A percentile compares a stretch with the other conserved stretches of the same genome.
Evolutionary conservation across 768 basidiomycete species (phyloP).

Genomic region (Russula foetens): DNA sequence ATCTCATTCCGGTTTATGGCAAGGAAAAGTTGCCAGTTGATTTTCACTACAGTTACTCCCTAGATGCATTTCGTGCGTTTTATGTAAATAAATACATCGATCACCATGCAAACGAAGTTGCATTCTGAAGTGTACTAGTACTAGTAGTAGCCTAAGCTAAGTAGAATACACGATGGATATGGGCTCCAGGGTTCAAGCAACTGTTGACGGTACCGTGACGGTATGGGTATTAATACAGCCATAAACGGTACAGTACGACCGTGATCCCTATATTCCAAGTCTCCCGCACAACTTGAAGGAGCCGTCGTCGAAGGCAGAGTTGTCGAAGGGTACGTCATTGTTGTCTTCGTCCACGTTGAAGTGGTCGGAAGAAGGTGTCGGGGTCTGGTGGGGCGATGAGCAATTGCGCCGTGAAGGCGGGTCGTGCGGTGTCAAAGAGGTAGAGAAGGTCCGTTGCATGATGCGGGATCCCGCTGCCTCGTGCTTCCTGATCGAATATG

Average conservation of each 20-base stretch:
- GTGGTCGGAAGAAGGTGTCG: slow-evolving; percentile 27
- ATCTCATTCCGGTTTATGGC: neutral
- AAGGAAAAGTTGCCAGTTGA: neutral
- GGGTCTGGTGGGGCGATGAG: slow-evolving; percentile 22
- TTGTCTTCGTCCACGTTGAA: slow-evolving; percentile 18
- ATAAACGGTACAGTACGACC: no score
- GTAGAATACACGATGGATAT: no score
- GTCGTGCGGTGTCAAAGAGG: slow-evolving; percentile 67
- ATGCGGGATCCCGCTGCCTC: slow-evolving; percentile 53
- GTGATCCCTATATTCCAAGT: no score
- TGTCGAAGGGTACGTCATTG: slow-evolving; percentile 31
- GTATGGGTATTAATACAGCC: no score
- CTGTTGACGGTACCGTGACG: no score
- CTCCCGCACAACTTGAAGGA: no score
- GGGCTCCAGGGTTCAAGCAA: no score
- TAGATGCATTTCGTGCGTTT: slow-evolving; percentile 22
- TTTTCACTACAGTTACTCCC: slow-evolving; percentile 12
- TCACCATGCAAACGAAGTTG: slow-evolving; percentile 19
- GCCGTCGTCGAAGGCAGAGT: slow-evolving; percentile 22
- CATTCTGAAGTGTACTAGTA: no score
- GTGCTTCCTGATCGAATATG: slow-evolving; percentile 76
- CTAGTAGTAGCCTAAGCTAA: no score
- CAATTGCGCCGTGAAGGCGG: slow-evolving; percentile 25
- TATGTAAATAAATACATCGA: slow-evolving; percentile 28
- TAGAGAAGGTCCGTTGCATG: slow-evolving; percentile 69